These are phyloP conservation scores for Fusarium sp. DNA, from an alignment of 2,329 filamentous ascomycete species.

Conservation along the genomic window DNA sequence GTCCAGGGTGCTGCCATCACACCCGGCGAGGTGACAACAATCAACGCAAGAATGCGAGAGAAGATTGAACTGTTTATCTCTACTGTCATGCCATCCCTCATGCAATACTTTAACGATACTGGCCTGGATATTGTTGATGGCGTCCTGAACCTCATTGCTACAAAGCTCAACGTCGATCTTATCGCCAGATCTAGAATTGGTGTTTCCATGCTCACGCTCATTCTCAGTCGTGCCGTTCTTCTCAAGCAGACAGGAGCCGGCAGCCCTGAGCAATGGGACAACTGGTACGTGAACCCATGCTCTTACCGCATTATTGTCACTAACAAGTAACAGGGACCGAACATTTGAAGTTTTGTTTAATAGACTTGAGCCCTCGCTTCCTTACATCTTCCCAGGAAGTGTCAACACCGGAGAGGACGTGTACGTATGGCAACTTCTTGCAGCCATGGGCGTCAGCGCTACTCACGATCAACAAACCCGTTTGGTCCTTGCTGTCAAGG, in stretches of 20 bases:
- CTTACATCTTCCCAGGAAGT: slow-evolving; percentile 89
- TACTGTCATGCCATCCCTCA: slow-evolving; percentile 88
- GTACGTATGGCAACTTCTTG: slow-evolving; percentile 98
- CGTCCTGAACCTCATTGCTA: slow-evolving; percentile 84
- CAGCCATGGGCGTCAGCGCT: slow-evolving; percentile 92
- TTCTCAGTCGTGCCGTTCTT: slow-evolving; percentile 92
- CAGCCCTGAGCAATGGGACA: slow-evolving; percentile 78
- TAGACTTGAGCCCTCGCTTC: slow-evolving; percentile 82
- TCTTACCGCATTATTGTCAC: slow-evolving; percentile 20
- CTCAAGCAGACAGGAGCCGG: slow-evolving; percentile 83
- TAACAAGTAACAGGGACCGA: slow-evolving; percentile 66
- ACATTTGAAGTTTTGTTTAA: slow-evolving; percentile 92
- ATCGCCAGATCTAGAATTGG: slow-evolving; percentile 90
- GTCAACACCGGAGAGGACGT: slow-evolving; percentile 92
- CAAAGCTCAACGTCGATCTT: slow-evolving; percentile 84
- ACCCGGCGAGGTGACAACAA: slow-evolving; percentile 74
- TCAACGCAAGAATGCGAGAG: slow-evolving; percentile 84
- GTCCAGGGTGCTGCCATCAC: slow-evolving; percentile 82
- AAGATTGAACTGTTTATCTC: slow-evolving; percentile 92
- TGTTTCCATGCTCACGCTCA: slow-evolving; percentile 89
- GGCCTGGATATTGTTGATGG: slow-evolving; percentile 91
- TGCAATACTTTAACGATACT: slow-evolving; percentile 91
- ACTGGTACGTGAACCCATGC: slow-evolving; percentile 70
- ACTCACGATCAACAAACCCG: slow-evolving; percentile 95
- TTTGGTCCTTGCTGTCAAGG: slow-evolving; percentile 94